Conservation (phyloP, 805 yeast species). For the Komagataella populi region DNA sequence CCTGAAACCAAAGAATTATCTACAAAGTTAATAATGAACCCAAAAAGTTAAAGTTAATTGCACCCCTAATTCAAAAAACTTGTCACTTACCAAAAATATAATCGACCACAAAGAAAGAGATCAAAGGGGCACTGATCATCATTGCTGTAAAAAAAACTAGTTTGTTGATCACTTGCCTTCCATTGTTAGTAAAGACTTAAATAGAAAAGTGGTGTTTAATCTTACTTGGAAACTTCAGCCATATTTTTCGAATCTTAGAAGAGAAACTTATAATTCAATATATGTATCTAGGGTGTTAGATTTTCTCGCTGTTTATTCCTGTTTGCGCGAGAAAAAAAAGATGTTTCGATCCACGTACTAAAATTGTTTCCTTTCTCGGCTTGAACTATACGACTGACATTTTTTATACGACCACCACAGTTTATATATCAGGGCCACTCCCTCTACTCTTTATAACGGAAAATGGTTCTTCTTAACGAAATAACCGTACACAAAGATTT, state of each 20-base stretch:
- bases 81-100: slow-evolving; percentile 16
- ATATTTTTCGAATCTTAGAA: slow-evolving; percentile 6
- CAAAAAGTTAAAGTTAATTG: background rate
- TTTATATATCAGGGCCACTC: background rate
- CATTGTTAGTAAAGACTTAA: slow-evolving; percentile 1
- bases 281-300: no score
- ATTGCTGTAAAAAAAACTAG: slow-evolving; percentile 63
- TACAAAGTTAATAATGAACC: slow-evolving; percentile 4
- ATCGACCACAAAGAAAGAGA: slow-evolving; percentile 45
- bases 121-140: slow-evolving; percentile 58
- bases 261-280: background rate
- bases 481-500: slow-evolving; percentile 61
- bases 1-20: slow-evolving; percentile 58
- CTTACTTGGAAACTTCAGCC: slow-evolving; percentile 24
- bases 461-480: slow-evolving; percentile 41
- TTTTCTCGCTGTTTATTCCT: no score
- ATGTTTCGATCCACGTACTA: background rate
- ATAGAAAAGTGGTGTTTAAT: background rate
- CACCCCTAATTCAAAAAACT: background rate
- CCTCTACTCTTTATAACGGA: background rate
- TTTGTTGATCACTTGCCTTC: slow-evolving; percentile 50
- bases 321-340: no score
- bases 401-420: background rate
- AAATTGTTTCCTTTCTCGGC: background rate
- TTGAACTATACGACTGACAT: slow-evolving; percentile 7